Conservation (phyloP, 306 rosid genomes). For the Hippophae rhamnoides region DNA sequence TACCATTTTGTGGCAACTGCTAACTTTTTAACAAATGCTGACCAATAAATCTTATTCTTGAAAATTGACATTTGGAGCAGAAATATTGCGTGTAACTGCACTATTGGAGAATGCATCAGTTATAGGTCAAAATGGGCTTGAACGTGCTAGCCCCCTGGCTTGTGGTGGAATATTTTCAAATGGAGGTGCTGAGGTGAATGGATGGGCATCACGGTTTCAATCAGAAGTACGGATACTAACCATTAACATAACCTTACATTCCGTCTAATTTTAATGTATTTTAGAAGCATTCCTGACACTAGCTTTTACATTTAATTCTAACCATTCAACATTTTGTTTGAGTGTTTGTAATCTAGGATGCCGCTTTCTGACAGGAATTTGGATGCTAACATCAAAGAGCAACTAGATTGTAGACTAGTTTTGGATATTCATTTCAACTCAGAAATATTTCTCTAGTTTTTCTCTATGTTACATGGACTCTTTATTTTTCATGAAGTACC, state of each 20-base stretch:
- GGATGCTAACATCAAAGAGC: conserved; percentile 56
- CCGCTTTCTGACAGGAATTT: conserved; percentile 52
- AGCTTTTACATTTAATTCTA: conserved; percentile 52
- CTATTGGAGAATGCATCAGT: conserved; percentile 99
- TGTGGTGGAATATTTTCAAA: conserved; percentile 85
- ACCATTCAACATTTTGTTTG: conserved; percentile 47
- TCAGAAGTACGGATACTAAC: conserved; percentile 99
- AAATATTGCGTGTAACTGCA: conserved; percentile 99
- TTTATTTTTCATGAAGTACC: no score
- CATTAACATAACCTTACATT: conserved; percentile 93
- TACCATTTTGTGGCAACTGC: conserved; percentile 84
- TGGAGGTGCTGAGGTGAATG: conserved; percentile 81
- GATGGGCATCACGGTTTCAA: conserved; percentile 97
- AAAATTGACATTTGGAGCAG: conserved; percentile 99
- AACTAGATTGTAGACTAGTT: conserved; percentile 29
- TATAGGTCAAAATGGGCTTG: conserved; percentile 99
- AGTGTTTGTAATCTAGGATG: conserved; percentile 44
- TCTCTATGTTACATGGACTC: no score
- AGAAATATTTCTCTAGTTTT: no score
- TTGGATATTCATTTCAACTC: conserved; percentile 15
- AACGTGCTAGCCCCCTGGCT: conserved; percentile 98
- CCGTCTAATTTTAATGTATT: conserved; percentile 71
- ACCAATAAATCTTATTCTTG: conserved; percentile 98
- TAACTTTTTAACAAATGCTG: conserved; percentile 96
- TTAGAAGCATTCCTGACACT: conserved; percentile 71